Evolutionary conservation across 192 early-diverging fungal species (phyloP).

Genomic region (Entomortierella chlamydospora): DNA sequence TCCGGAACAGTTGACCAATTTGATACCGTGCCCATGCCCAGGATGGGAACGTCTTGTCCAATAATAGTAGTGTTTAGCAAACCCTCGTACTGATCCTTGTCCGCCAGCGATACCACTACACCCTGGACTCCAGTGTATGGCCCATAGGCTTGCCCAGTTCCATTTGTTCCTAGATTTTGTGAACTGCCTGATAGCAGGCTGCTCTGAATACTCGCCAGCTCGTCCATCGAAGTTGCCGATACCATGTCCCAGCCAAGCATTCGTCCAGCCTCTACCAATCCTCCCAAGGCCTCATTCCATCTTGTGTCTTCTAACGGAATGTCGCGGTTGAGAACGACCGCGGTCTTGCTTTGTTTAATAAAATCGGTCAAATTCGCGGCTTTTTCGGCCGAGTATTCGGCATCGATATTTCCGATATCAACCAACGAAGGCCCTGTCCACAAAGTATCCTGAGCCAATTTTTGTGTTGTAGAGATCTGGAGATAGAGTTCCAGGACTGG

Average conservation of each 20-base stretch:
- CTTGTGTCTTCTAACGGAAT: slow-evolving; percentile 23
- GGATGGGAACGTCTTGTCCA: slow-evolving; percentile 2
- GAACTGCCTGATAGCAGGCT: neutral
- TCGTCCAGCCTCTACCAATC: slow-evolving; percentile 21
- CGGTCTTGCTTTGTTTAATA: slow-evolving; percentile 17
- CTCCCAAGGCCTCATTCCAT: slow-evolving; percentile 47
- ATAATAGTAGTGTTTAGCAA: slow-evolving; percentile 18
- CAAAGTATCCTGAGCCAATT: neutral
- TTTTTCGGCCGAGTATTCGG: slow-evolving; percentile 13
- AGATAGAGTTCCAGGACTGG: slow-evolving; percentile 38
- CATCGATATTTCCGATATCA: slow-evolving; percentile 15
- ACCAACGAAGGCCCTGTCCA: slow-evolving; percentile 35
- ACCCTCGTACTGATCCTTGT: slow-evolving; percentile 17
- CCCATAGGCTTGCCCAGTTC: neutral
- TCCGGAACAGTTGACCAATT: slow-evolving; percentile 21
- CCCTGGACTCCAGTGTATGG: slow-evolving; percentile 26
- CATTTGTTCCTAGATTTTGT: neutral
- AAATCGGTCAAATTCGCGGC: slow-evolving; percentile 6
- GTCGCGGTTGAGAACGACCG: slow-evolving; percentile 29
- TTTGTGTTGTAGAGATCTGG: slow-evolving; percentile 26
- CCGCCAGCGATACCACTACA: slow-evolving; percentile 31
- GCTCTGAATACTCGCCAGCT: slow-evolving; percentile 18
- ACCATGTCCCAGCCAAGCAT: slow-evolving; percentile 40
- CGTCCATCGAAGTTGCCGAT: slow-evolving; percentile 29
- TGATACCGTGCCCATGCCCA: slow-evolving; percentile 23